phyloP scores from a whole-genome alignment of 1,284 basidiomycete species.

The Fomitopsis betulina region DNA sequence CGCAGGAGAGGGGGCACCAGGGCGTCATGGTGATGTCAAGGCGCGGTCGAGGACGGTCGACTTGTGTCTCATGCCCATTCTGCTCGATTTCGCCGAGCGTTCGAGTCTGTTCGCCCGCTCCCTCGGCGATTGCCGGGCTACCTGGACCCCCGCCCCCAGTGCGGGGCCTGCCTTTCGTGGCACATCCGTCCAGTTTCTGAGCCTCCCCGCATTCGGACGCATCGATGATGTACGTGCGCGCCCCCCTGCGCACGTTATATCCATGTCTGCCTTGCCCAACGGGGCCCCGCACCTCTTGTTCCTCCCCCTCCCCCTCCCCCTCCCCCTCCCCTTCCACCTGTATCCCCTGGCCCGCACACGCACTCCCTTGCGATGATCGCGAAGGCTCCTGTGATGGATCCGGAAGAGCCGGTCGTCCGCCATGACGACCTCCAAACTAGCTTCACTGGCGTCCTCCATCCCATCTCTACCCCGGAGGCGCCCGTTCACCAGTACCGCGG shows the following conservation, averaged over 20 bases:
- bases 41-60: slow-evolving; percentile 3
- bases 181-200: slow-evolving; percentile 18
- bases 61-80: slow-evolving; percentile 4
- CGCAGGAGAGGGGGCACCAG: neutral
- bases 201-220: slow-evolving; percentile 2
- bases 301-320: neutral
- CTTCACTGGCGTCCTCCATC: slow-evolving; percentile 60
- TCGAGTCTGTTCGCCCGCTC: slow-evolving; percentile 10
- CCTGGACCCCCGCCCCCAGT: slow-evolving; percentile 11
- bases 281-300: slow-evolving; percentile 1
- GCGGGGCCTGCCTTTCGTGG: slow-evolving; percentile 19
- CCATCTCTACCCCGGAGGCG: slow-evolving; percentile 46
- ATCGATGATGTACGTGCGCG: slow-evolving; percentile 8
- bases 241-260: slow-evolving; percentile 8
- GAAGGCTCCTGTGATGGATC: slow-evolving; percentile 14
- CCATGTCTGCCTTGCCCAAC: neutral
- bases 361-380: slow-evolving; percentile 19
- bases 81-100: slow-evolving; percentile 11
- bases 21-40: slow-evolving; percentile 17
- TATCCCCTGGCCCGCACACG: neutral
- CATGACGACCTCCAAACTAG: slow-evolving; percentile 55
- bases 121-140: slow-evolving; percentile 22
- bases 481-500: slow-evolving; percentile 69
- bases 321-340: neutral
- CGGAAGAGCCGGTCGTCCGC: slow-evolving; percentile 34